These are phyloP conservation scores for Tylopilus sp. DNA, from an alignment of 768 basidiomycete genomes.

Conservation along the genomic window DNA sequence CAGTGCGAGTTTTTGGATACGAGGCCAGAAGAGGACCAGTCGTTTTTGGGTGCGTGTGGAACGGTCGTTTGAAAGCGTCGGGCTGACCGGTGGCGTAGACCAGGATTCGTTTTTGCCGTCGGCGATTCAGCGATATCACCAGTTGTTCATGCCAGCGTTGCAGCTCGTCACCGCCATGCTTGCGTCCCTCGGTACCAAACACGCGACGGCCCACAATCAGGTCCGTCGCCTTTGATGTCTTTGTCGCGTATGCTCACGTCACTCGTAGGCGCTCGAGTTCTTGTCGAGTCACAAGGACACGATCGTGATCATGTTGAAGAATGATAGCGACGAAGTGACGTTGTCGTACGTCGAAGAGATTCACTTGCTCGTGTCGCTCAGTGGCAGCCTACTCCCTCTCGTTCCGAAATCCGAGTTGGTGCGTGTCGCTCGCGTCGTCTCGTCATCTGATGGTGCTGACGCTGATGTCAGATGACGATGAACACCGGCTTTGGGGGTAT, in stretches of 20 bases:
- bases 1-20: conserved; percentile 88
- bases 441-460: not conserved
- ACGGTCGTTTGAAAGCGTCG: not conserved
- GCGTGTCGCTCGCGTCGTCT: conserved; percentile 23
- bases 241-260: not conserved
- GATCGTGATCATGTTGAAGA: conserved; percentile 77
- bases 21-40: conserved; percentile 77
- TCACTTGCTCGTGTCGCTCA: conserved; percentile 72
- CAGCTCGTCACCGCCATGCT: conserved; percentile 78
- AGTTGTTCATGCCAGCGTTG: conserved; percentile 81
- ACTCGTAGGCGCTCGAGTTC: conserved; percentile 56
- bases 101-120: conserved; percentile 85
- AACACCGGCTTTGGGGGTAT: conserved; percentile 82
- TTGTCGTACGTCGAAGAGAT: conserved; percentile 73
- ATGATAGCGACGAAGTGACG: conserved; percentile 59
- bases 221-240: conserved; percentile 32
- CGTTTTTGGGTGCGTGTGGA: conserved; percentile 63
- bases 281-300: conserved; percentile 81
- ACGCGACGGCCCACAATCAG: conserved; percentile 66
- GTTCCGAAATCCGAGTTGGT: conserved; percentile 80
- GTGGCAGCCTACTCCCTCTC: conserved; percentile 62
- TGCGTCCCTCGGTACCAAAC: conserved; percentile 69
- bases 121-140: conserved; percentile 86
- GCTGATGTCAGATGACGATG: conserved; percentile 44
- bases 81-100: conserved; percentile 42